Evolutionary conservation across 1,284 basidiomycete species (phyloP).

Genomic region (Macrocybe sp.): DNA sequence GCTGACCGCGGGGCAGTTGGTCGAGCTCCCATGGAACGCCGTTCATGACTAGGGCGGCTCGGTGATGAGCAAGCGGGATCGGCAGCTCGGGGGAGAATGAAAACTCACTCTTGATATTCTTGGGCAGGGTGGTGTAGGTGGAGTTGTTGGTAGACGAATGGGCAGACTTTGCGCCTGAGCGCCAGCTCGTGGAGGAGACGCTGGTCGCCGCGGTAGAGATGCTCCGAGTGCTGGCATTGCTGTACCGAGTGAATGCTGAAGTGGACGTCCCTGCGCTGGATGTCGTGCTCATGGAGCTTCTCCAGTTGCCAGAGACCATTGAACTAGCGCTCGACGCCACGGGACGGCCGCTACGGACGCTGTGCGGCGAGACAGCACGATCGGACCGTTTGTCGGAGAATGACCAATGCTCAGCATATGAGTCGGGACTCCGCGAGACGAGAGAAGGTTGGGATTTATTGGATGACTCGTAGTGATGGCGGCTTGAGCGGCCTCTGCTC

Average conservation of each 20-base stretch:
- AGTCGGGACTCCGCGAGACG: conserved; percentile 20
- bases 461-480: conserved; percentile 11
- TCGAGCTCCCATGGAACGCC: conserved; percentile 71
- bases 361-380: conserved; percentile 51
- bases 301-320: conserved; percentile 64
- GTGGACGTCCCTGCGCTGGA: conserved; percentile 64
- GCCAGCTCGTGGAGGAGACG: conserved; percentile 66
- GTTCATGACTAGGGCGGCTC: conserved; percentile 49
- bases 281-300: conserved; percentile 63
- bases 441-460: conserved; percentile 14
- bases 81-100: conserved; percentile 7
- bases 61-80: conserved; percentile 6
- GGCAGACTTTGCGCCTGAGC: conserved; percentile 37
- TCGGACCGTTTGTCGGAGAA: conserved; percentile 24
- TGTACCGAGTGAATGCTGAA: conserved; percentile 72
- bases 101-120: conserved; percentile 76
- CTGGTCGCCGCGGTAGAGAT: conserved; percentile 75
- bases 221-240: conserved; percentile 67
- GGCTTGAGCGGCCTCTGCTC: conserved; percentile 31
- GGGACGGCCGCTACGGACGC: conserved; percentile 47
- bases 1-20: conserved; percentile 59
- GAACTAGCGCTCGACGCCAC: conserved; percentile 54
- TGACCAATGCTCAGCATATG: conserved; percentile 17
- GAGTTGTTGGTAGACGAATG: conserved; percentile 20
- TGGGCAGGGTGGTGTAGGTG: conserved; percentile 39